phyloP scores from a whole-genome alignment of 2,329 filamentous ascomycete species.

The Aspergillus uvarum region DNA sequence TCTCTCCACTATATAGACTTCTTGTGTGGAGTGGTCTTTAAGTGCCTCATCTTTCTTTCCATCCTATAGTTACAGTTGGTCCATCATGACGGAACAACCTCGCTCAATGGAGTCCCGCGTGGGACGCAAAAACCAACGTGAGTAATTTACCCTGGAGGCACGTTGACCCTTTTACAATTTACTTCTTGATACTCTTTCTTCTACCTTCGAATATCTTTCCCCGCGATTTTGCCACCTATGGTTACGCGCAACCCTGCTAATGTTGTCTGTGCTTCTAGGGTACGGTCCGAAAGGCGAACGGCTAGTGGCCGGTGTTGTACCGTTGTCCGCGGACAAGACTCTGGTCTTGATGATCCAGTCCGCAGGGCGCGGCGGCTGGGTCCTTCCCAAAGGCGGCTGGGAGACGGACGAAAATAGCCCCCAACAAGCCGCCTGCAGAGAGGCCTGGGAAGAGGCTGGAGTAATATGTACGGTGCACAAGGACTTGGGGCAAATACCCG shows the following conservation, averaged over 20 bases:
- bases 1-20: constrained; percentile 3
- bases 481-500: constrained; percentile 82
- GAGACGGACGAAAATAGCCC: constrained; percentile 88
- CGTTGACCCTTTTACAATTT: constrained; percentile 14
- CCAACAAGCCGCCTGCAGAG: constrained; percentile 78
- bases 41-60: constrained; percentile 10
- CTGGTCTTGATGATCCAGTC: constrained; percentile 93
- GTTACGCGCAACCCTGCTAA: constrained; percentile 21
- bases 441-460: constrained; percentile 98
- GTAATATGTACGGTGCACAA: constrained; percentile 81
- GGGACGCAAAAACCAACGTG: constrained; percentile 52
- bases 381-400: constrained; percentile 96
- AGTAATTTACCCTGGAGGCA: constrained; percentile 32
- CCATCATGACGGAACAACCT: constrained; percentile 41
- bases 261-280: constrained; percentile 53
- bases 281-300: constrained; percentile 91
- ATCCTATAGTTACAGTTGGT: constrained; percentile 1
- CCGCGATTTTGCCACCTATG: not conserved
- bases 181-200: constrained; percentile 3
- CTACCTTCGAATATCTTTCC: not conserved
- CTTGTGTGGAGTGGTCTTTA: constrained; percentile 12
- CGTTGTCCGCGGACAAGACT: constrained; percentile 79
- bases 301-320: constrained; percentile 91
- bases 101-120: constrained; percentile 50
- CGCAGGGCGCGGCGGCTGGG: constrained; percentile 87